These are phyloP conservation scores for Tetrastigma voinierianum DNA, from an alignment of 164 flowering plant genomes.

Conservation along the genomic window DNA sequence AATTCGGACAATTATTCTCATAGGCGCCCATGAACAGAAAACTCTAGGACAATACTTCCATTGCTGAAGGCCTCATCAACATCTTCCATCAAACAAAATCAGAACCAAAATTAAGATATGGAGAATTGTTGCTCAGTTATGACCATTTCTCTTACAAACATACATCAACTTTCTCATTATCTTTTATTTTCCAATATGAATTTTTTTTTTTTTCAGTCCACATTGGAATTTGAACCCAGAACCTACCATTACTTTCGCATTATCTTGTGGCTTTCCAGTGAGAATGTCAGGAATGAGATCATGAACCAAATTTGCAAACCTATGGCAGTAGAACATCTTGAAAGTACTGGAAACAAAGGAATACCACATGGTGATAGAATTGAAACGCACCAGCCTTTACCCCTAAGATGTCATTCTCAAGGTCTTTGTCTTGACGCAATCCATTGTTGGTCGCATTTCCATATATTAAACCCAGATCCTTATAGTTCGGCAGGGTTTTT, in stretches of 20 bases:
- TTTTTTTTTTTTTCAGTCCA: too few relatives aligned
- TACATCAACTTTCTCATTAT: background rate
- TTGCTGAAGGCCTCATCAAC: too few relatives aligned
- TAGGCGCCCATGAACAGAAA: background rate
- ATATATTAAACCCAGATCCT: slow-evolving; percentile 37
- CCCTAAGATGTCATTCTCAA: slow-evolving; percentile 19
- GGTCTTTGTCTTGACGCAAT: slow-evolving; percentile 18
- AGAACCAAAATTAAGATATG: background rate
- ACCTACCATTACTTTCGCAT: background rate
- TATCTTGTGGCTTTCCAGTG: background rate
- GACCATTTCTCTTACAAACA: background rate
- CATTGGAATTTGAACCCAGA: too few relatives aligned
- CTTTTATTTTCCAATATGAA: too few relatives aligned
- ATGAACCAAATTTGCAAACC: background rate
- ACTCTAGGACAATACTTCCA: background rate
- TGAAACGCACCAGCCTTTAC: slow-evolving; percentile 30
- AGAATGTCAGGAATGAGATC: background rate
- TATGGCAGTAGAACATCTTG: background rate
- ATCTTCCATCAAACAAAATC: background rate
- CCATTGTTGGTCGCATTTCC: slow-evolving; percentile 25
- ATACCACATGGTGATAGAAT: background rate
- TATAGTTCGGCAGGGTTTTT: slow-evolving; percentile 40
- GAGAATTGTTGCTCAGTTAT: background rate
- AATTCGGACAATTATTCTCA: background rate
- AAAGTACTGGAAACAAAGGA: background rate